These are phyloP conservation scores for Aspergillus nomiae DNA, from an alignment of 2,329 filamentous ascomycete species.

Conservation along the genomic window DNA sequence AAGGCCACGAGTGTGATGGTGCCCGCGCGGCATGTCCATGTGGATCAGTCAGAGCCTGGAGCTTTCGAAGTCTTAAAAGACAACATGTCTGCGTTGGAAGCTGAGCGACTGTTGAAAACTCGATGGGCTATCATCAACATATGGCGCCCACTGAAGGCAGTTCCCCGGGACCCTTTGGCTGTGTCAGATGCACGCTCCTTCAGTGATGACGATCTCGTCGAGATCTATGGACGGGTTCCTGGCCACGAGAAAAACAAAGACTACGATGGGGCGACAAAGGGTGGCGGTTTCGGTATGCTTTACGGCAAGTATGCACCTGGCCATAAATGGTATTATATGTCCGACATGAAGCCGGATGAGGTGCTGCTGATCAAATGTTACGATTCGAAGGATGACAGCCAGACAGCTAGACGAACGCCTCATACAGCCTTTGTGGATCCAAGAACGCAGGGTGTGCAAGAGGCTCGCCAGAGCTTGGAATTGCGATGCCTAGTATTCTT, in stretches of 20 bases:
- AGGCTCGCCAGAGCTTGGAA: constrained; percentile 7
- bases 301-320: not conserved
- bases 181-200: constrained; percentile 6
- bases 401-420: not conserved
- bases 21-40: constrained; percentile 3
- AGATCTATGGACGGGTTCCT: not conserved
- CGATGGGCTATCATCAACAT: constrained; percentile 10
- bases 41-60: constrained; percentile 9
- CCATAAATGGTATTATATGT: constrained; percentile 12
- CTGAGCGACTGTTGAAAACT: not conserved
- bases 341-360: constrained; percentile 5
- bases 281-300: not conserved
- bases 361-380: constrained; percentile 8
- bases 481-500: constrained; percentile 9
- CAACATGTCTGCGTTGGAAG: not conserved
- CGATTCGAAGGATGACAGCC: constrained; percentile 3
- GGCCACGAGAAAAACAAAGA: not conserved
- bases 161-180: constrained; percentile 7
- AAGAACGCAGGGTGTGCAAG: not conserved
- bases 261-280: not conserved
- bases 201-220: constrained; percentile 6
- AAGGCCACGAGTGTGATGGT: not conserved
- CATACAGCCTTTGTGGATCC: constrained; percentile 10
- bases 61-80: not conserved
- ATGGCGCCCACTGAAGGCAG: constrained; percentile 8